Evolutionary conservation across 495 filamentous ascomycete genomes (phyloP).

Genomic region (Trichocladium uniseriatum): DNA sequence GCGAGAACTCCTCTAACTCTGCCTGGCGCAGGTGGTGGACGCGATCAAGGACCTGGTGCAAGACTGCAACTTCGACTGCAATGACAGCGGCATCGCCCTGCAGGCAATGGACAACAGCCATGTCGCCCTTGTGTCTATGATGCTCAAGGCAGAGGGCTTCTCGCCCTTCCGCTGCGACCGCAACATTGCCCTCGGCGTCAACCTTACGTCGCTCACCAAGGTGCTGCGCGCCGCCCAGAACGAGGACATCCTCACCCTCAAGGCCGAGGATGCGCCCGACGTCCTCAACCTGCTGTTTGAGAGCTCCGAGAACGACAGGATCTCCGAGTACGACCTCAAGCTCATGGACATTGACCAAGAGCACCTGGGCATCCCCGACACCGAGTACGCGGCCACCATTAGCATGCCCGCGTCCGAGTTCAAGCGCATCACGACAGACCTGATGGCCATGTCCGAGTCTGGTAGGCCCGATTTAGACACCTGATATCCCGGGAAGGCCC

Average conservation of each 20-base stretch:
- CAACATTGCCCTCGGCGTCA: constrained; percentile 96
- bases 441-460: constrained; percentile 86
- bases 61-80: constrained; percentile 99
- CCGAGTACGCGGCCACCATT: constrained; percentile 89
- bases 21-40: constrained; percentile 68
- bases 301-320: constrained; percentile 73
- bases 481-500: neutral
- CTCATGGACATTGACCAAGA: constrained; percentile 99
- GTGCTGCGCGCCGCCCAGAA: constrained; percentile 90
- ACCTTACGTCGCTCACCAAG: constrained; percentile 92
- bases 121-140: constrained; percentile 97
- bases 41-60: constrained; percentile 99
- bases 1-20: neutral
- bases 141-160: constrained; percentile 92
- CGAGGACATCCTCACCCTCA: constrained; percentile 91
- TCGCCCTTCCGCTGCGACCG: constrained; percentile 97
- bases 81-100: constrained; percentile 95
- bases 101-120: constrained; percentile 99
- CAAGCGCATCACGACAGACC: constrained; percentile 85
- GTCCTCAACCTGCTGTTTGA: constrained; percentile 94
- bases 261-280: constrained; percentile 95
- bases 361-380: constrained; percentile 96
- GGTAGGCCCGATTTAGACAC: constrained; percentile 47
- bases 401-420: constrained; percentile 86
- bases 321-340: constrained; percentile 99